Percentiles rank a stretch among this genome's conserved stretches.
Conservation (phyloP, 2,329 filamentous ascomycete genomes). For the Hypoxylon sp. region DNA sequence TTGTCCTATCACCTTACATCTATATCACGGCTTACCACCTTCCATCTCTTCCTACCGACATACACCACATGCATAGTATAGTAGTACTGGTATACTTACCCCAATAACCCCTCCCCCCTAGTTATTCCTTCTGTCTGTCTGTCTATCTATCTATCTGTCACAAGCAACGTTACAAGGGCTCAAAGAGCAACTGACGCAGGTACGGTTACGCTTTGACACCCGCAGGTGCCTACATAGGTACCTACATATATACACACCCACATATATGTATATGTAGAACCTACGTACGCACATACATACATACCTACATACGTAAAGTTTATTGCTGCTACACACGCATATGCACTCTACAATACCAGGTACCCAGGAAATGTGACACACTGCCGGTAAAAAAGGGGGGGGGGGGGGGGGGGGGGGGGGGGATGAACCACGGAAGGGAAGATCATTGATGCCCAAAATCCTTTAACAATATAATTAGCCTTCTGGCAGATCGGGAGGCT, state of each 20-base stretch:
- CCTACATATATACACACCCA: background rate
- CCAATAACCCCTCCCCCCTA: too few relatives aligned
- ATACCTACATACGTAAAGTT: slow-evolving; percentile 1
- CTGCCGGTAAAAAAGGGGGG: background rate
- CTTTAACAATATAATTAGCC: too few relatives aligned
- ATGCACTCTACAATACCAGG: background rate
- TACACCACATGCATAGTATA: background rate
- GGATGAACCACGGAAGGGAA: too few relatives aligned
- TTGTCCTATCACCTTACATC: too few relatives aligned
- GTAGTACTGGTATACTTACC: background rate
- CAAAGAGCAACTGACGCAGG: slow-evolving; percentile 3
- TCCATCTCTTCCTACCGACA: background rate
- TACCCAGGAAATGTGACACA: slow-evolving; percentile 6
- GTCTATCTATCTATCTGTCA: background rate
- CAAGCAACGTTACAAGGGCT: slow-evolving; percentile 11
- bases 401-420: background rate
- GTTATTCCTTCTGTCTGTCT: too few relatives aligned
- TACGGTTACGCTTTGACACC: slow-evolving; percentile 7
- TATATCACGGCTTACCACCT: too few relatives aligned
- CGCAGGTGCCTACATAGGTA: too few relatives aligned
- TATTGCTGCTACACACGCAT: background rate
- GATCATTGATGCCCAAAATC: too few relatives aligned
- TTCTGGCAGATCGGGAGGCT: slow-evolving; percentile 29
- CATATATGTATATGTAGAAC: slow-evolving; percentile 1
- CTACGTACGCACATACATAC: background rate